Conservation (phyloP, 305 asterid genomes). For the Withania somnifera region DNA sequence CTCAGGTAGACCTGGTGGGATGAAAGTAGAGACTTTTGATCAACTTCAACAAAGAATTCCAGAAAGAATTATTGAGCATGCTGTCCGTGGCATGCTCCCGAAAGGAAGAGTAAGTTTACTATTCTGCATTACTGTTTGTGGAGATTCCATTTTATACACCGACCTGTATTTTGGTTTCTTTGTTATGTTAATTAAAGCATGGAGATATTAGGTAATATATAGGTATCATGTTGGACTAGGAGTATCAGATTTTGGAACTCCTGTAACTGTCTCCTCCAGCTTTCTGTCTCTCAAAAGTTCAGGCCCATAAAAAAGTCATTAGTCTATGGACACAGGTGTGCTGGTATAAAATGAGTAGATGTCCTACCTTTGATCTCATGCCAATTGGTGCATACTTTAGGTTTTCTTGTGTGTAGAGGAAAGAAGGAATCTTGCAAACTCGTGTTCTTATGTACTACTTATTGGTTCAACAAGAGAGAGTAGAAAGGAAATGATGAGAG, state of each 20-base stretch:
- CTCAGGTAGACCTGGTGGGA: constrained; percentile 95
- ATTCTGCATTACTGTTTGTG: neutral
- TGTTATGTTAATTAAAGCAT: neutral
- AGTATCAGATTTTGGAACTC: neutral
- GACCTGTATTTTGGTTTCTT: neutral
- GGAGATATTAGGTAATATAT: neutral
- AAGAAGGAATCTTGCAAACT: neutral
- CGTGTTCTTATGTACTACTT: neutral
- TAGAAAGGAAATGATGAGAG: neutral
- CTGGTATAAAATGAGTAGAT: neutral
- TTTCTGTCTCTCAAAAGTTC: neutral
- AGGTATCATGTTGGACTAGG: neutral
- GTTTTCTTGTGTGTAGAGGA: too few species aligned
- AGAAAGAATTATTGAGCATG: constrained; percentile 93
- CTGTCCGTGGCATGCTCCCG: constrained; percentile 97
- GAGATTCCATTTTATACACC: neutral
- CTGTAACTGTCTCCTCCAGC: neutral
- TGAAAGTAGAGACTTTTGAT: constrained; percentile 87
- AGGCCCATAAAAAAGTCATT: neutral
- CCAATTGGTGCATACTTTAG: neutral
- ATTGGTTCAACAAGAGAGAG: neutral
- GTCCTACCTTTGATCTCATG: neutral
- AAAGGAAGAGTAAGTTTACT: constrained; percentile 67
- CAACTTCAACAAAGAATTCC: constrained; percentile 92
- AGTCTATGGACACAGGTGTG: neutral